phyloP scores from a whole-genome alignment of 352 stramenopile species.

The Globisporangium carolinianum region DNA sequence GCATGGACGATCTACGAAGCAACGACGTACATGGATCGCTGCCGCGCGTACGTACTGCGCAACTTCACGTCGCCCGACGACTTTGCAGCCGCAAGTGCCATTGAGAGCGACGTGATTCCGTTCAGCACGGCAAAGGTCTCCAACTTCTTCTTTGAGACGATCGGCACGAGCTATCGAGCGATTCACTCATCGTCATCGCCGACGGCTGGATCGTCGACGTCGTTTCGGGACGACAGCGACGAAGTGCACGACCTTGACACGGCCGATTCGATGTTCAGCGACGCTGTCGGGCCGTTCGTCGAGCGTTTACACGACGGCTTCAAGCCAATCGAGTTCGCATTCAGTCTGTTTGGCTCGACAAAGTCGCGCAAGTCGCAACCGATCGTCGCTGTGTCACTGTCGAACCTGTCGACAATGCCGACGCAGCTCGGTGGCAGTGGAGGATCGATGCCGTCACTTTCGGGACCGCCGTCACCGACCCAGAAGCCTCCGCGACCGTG shows the following conservation, averaged over 20 bases:
- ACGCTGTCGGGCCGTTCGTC: conserved; percentile 15
- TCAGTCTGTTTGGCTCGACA: conserved; percentile 16
- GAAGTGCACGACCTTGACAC: conserved; percentile 15
- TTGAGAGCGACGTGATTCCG: conserved; percentile 13
- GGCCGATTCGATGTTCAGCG: conserved; percentile 18
- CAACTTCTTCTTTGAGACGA: conserved; percentile 57
- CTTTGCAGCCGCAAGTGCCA: conserved; percentile 4
- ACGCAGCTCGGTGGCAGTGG: too few species aligned
- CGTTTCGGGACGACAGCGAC: conserved; percentile 10
- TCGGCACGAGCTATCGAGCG: conserved; percentile 54
- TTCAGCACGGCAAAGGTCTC: conserved; percentile 26
- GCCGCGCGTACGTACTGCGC: conserved; percentile 49
- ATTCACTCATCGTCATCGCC: conserved; percentile 6
- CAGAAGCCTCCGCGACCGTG: conserved; percentile 19
- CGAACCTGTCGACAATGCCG: not conserved
- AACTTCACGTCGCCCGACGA: conserved; percentile 11
- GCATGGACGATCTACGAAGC: conserved; percentile 47
- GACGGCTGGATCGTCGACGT: not conserved
- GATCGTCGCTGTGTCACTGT: conserved; percentile 10
- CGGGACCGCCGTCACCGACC: not conserved
- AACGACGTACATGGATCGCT: conserved; percentile 51
- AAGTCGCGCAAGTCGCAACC: conserved; percentile 21
- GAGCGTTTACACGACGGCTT: conserved; percentile 51
- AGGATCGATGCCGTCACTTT: too few species aligned
- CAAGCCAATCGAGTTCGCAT: conserved; percentile 37